Conservation (phyloP, 306 rosid genomes). For the Chamaecrista fasciculata region DNA sequence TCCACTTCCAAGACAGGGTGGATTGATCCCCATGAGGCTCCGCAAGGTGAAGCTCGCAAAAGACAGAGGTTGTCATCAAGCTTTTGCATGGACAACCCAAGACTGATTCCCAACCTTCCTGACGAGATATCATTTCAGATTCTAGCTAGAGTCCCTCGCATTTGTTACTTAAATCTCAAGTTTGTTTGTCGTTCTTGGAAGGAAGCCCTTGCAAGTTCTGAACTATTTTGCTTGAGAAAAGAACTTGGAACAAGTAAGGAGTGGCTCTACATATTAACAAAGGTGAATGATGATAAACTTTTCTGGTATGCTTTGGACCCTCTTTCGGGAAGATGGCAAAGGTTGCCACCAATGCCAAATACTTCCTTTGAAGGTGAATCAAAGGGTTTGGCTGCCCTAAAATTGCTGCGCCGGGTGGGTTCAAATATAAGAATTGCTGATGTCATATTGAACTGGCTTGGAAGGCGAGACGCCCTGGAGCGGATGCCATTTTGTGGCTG, state of each 20-base stretch:
- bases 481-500: conserved; percentile 41
- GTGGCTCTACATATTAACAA: conserved; percentile 43
- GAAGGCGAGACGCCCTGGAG: conserved; percentile 37
- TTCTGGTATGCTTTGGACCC: conserved; percentile 41
- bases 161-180: too few species aligned
- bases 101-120: conserved; percentile 42
- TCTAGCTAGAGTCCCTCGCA: conserved; percentile 42
- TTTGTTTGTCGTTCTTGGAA: conserved; percentile 41
- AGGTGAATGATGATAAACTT: conserved; percentile 34
- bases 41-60: conserved; percentile 34
- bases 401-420: conserved; percentile 36
- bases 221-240: conserved; percentile 35
- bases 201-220: conserved; percentile 30
- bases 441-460: conserved; percentile 44
- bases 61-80: conserved; percentile 31
- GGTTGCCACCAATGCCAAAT: too few species aligned
- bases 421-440: conserved; percentile 29
- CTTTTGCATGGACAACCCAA: conserved; percentile 24
- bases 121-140: conserved; percentile 40
- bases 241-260: conserved; percentile 37
- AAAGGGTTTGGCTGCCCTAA: conserved; percentile 31
- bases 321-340: conserved; percentile 35
- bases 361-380: conserved; percentile 36
- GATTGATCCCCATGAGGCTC: conserved; percentile 9
- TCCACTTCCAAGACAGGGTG: conserved; percentile 25